A percentile compares a stretch with the other conserved stretches of the same genome.
phyloP scores from a whole-genome alignment of 2,329 filamentous ascomycete species.

The Xylaria sp. region DNA sequence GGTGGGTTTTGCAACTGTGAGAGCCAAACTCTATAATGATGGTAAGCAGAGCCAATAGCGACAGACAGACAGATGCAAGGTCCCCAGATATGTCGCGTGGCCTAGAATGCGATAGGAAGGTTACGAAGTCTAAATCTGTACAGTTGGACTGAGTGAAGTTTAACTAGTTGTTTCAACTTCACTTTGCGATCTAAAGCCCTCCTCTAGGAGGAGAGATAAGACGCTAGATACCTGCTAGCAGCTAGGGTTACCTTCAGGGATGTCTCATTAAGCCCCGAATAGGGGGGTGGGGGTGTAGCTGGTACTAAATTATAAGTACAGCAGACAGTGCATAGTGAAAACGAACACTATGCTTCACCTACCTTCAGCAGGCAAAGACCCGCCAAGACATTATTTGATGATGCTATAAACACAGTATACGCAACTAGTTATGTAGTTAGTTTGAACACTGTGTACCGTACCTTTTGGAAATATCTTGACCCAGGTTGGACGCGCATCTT shows the following conservation, averaged over 20 bases:
- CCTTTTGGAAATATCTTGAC: background rate
- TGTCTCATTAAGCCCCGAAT: conserved; percentile 1
- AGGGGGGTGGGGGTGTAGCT: background rate
- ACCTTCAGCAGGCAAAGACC: background rate
- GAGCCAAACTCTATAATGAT: conserved; percentile 18
- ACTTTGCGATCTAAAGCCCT: conserved; percentile 18
- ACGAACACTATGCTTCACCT: background rate
- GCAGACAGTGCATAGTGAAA: background rate
- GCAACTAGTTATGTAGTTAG: background rate
- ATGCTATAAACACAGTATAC: background rate
- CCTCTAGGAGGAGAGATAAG: background rate
- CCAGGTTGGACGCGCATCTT: conserved; percentile 8
- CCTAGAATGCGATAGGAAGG: conserved; percentile 26
- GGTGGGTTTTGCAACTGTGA: background rate
- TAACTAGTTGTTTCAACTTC: conserved; percentile 2
- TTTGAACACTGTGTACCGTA: background rate
- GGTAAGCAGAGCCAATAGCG: conserved; percentile 9
- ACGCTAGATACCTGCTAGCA: background rate
- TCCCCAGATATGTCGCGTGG: conserved; percentile 12
- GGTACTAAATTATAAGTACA: background rate
- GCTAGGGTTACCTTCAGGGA: background rate
- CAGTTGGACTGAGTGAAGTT: conserved; percentile 23
- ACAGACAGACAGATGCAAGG: conserved; percentile 13
- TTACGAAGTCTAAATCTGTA: conserved; percentile 28
- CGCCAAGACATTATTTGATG: background rate